Conservation (phyloP, 176 grass and related monocot genomes). For the Rhipidocladum racemiflorum region DNA sequence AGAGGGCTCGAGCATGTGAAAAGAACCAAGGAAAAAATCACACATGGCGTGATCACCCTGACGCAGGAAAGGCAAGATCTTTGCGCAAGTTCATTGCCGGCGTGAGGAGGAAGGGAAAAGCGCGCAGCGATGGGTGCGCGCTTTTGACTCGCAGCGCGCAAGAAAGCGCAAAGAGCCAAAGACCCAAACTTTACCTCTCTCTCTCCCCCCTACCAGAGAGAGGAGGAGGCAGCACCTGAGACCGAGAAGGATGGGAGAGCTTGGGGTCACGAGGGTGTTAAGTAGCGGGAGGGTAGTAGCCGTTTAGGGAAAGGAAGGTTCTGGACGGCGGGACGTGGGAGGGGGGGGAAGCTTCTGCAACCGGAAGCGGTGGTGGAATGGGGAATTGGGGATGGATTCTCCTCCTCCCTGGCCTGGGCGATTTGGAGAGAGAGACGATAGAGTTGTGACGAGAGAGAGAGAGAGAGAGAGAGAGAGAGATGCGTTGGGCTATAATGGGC, state of each 20-base stretch:
- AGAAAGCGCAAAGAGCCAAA: background rate
- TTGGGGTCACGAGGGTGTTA: background rate
- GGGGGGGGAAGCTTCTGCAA: conserved; percentile 7
- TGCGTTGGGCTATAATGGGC: background rate
- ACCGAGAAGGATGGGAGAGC: background rate
- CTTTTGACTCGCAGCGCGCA: conserved; percentile 2
- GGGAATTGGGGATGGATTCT: background rate
- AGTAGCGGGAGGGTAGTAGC: background rate
- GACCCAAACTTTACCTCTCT: background rate
- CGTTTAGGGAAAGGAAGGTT: conserved; percentile 27
- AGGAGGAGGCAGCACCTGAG: background rate
- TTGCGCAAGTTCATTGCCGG: background rate
- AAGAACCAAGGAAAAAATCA: background rate
- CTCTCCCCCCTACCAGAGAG: background rate
- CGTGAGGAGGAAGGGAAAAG: background rate
- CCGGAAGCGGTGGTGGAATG: conserved; percentile 33
- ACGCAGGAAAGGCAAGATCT: conserved; percentile 12
- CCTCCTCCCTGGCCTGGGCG: background rate
- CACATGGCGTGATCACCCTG: background rate
- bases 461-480: background rate
- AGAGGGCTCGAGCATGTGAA: background rate
- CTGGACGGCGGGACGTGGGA: conserved; percentile 30
- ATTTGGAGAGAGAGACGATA: background rate
- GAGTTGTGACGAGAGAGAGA: background rate
- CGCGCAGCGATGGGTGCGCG: background rate